Base-by-base conservation (phyloP, 106 monocot species). In the Narthecium ossifragum region DNA sequence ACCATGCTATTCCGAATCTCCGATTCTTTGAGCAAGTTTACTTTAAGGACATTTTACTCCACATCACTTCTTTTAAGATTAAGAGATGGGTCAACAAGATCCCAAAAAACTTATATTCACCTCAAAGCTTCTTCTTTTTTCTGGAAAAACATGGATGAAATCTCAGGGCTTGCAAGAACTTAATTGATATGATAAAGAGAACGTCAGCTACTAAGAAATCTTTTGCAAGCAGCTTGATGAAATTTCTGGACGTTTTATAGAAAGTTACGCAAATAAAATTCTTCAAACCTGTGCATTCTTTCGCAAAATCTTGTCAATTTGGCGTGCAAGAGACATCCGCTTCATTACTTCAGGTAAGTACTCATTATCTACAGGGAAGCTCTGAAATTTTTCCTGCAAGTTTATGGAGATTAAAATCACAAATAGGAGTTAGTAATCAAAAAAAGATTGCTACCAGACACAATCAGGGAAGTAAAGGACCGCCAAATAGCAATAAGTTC, bases 241-340 rank as follows among this genome's bases (percentile, higher is more conserved):
- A n/a, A n/a, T n/a, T n/a, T n/a, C n/a, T n/a, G n/a, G n/a, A n/a
- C n/a, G n/a, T n/a, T n/a, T n/a, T n/a, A n/a, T n/a, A n/a, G n/a
- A n/a, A n/a, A n/a, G n/a, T n/a, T n/a, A n/a, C n/a, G 78, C 94
- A 96, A 46, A 96, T 53, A 36, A 86, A 80, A 64, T 64, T 64
- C 66, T 90, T 90, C 60, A 61, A 61, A 73, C 83, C 79, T 74
- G 76, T 6, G 80, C 73, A 37, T 59, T 74, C 37, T 62, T 83
- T n/a, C 80, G 62, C 11, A 38, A 34, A 14, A 84, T 71, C 28
- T 70, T 80, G 48, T 88, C 88, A 68, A 88, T 76, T 64, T 84
- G 83, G 6, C 80, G 72, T 22, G 88, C 76, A 49, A 88, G 67
- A 26, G 83, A 83, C 46, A 88, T 26, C 8, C 83, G 58, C 50